Conservation (phyloP, 345 rosid genomes). For the Pistacia atlantica region DNA sequence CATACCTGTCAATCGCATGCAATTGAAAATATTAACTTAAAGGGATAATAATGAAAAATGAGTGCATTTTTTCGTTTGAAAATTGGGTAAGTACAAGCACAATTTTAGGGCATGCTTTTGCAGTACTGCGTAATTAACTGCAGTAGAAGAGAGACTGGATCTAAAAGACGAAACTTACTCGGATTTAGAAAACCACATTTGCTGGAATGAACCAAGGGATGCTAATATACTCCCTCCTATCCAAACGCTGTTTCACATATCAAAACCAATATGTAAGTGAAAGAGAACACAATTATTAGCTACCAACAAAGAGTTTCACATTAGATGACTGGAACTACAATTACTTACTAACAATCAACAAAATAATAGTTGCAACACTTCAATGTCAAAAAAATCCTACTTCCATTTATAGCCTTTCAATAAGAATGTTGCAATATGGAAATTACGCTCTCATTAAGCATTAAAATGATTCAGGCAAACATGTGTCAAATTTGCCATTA, state of each 20-base stretch:
- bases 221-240: conserved; percentile 92
- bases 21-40: neutral
- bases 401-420: neutral
- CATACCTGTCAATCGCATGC: conserved; percentile 60
- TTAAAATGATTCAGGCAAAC: conserved; percentile 3
- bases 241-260: conserved; percentile 74
- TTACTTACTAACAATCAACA: neutral
- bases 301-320: neutral
- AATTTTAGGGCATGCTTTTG: neutral
- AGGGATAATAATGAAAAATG: neutral
- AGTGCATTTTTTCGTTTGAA: neutral
- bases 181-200: conserved; percentile 95
- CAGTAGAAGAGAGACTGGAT: neutral
- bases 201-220: conserved; percentile 91
- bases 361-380: neutral
- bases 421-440: neutral
- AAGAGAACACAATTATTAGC: neutral
- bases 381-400: neutral
- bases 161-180: conserved; percentile 48
- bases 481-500: neutral
- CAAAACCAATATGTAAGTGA: neutral
- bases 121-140: neutral
- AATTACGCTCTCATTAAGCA: neutral
- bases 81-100: too few relatives aligned
- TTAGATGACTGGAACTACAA: too few relatives aligned